phyloP scores from a whole-genome alignment of 345 rosid genomes.

The Dovyalis caffra region DNA sequence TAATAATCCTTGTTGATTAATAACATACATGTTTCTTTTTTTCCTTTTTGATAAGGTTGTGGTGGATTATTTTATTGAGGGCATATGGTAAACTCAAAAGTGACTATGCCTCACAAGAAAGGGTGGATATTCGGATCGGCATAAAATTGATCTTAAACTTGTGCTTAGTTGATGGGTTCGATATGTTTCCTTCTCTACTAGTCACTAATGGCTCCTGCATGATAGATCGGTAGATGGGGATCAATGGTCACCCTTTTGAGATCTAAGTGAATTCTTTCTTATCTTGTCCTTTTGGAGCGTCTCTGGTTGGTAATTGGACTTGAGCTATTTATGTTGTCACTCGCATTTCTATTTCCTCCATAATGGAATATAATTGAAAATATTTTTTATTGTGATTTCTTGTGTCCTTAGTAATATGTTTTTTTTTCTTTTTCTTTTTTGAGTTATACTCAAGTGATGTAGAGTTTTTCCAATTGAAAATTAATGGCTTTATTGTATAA shows the following conservation, averaged over 20 bases:
- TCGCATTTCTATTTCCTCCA: too few species aligned
- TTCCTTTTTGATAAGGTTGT: constrained; percentile 20
- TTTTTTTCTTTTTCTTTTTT: too few species aligned
- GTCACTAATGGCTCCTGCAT: constrained; percentile 39
- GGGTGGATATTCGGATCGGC: constrained; percentile 38
- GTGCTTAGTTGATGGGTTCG: constrained; percentile 35
- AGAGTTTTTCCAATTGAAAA: neutral
- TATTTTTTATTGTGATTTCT: neutral
- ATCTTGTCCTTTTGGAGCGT: neutral
- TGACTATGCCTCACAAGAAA: constrained; percentile 36
- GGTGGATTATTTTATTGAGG: constrained; percentile 38
- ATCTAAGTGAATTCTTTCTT: constrained; percentile 24
- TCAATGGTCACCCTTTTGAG: constrained; percentile 38
- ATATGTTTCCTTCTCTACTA: constrained; percentile 36
- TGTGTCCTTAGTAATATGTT: neutral
- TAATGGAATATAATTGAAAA: neutral
- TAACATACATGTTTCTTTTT: constrained; percentile 1
- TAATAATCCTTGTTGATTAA: neutral
- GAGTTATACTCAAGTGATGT: neutral
- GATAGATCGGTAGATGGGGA: constrained; percentile 38
- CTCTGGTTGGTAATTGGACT: neutral
- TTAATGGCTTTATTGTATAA: neutral
- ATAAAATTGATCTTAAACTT: constrained; percentile 29
- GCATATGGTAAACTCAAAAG: constrained; percentile 34
- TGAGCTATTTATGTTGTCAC: neutral